A percentile compares a stretch with the other conserved stretches of the same genome.
Conservation (phyloP, 2,329 filamentous ascomycete species). For the Ceratocystis lukuohia region DNA sequence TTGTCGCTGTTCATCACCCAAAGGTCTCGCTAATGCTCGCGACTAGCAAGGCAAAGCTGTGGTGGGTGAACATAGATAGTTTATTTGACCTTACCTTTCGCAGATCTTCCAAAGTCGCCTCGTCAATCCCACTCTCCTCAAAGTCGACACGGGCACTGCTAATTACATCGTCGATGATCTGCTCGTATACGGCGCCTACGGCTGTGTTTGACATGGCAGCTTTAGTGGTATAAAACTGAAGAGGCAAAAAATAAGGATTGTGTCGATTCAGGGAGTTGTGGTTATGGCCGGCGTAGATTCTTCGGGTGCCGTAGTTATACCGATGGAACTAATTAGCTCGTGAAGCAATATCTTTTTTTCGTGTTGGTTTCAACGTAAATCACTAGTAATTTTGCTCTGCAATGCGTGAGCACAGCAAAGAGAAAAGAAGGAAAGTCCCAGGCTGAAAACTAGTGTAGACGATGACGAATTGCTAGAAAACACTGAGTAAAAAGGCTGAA, state of each 20-base stretch:
- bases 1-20: not conserved
- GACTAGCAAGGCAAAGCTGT: not conserved
- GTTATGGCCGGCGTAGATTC: not conserved
- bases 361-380: not conserved
- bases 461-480: conserved; percentile 1
- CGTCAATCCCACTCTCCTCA: conserved; percentile 87
- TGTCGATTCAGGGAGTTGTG: not conserved
- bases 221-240: not conserved
- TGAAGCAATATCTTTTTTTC: not conserved
- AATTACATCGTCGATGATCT: conserved; percentile 73
- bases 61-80: not conserved
- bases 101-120: conserved; percentile 74
- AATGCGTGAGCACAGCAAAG: not conserved
- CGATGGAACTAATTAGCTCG: not conserved
- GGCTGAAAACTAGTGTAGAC: not conserved
- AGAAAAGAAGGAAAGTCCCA: not conserved
- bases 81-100: conserved; percentile 55
- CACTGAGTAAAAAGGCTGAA: not conserved
- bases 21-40: conserved; percentile 15
- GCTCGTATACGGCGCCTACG: conserved; percentile 66
- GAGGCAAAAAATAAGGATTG: not conserved
- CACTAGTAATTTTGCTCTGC: not conserved
- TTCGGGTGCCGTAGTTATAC: not conserved
- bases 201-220: conserved; percentile 43
- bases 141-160: conserved; percentile 88